Evolutionary conservation across 2,329 filamentous ascomycete species (phyloP), one percentile per base, ranked within the genome.

Genomic region (Phialophora expanda): DNA sequence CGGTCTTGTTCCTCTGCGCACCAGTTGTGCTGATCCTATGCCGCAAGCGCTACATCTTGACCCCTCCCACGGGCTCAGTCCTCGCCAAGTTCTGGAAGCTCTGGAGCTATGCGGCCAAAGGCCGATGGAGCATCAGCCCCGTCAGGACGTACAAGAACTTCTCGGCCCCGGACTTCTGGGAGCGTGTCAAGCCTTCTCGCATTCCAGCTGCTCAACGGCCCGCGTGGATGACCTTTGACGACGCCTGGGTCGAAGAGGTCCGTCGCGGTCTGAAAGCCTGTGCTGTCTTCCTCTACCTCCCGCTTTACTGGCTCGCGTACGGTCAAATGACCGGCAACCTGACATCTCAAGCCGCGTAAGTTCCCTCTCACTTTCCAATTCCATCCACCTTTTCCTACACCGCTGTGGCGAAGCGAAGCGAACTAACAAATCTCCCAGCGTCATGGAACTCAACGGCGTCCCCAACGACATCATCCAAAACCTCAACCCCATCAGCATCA

Each of bases 211-310:
- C 76, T 1, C 75, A 82, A 69, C 87, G 87, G 62, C 90, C 90
- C 0, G 48, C 62, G 0, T 93, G 90, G 90, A 93, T 93, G 89
- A 90, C 88, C 0, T 93, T 92, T 71, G 90, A 94, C 68, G 91
- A 94, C 71, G 86, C 86, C 60, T 94, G 90, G 90, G 90, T 94
- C 38, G 90, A 92, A 74, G 89, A 93, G 75, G 87, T 93, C 56
- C 83, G 83, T 60, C 88, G 90, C 77, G 90, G 89, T 67, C 80
- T 90, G 64, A 82, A 85, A 72, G 89, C 89, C 64, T 91, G 89
- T 80, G 83, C 85, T 69, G 89, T 92, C 38, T 93, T 91, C 77
- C 78, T 85, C 67, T 85, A 83, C 77, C 85, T 80, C 62, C 82
- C 82, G n/a, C 76, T 84, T 9, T 85, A 79, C 73, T 81, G 78